These are phyloP conservation scores for Glebionis coronaria DNA, from an alignment of 129 eudicot genomes.

Conservation along the genomic window DNA sequence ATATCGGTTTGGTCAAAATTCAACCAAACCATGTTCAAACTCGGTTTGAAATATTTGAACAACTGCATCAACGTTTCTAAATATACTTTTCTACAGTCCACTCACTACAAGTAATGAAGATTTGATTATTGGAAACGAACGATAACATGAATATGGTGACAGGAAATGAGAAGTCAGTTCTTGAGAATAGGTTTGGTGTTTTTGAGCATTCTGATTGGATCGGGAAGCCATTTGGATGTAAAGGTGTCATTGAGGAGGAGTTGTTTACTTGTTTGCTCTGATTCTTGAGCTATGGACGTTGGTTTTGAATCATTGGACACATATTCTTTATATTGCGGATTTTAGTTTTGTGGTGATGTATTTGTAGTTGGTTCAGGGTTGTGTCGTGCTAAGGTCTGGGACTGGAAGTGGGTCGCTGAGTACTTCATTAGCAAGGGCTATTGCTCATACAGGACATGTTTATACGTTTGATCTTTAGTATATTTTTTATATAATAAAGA, in stretches of 20 bases:
- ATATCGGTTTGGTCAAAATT: too few relatives aligned
- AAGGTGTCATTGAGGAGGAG: conserved; percentile 73
- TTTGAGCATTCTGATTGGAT: conserved; percentile 87
- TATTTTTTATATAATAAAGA: too few relatives aligned
- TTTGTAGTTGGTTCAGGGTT: conserved; percentile 81
- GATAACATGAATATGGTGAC: conserved; percentile 73
- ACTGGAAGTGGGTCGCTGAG: too few relatives aligned
- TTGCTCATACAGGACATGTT: conserved; percentile 83
- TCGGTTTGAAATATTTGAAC: too few relatives aligned
- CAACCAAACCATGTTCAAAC: too few relatives aligned
- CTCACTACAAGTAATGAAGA: conserved; percentile 63
- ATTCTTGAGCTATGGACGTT: conserved; percentile 93
- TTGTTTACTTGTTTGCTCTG: conserved; percentile 82
- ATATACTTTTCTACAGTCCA: too few relatives aligned
- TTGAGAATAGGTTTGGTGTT: conserved; percentile 81
- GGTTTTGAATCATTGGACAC: conserved; percentile 92
- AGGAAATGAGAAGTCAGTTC: conserved; percentile 46
- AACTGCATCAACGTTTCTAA: too few relatives aligned
- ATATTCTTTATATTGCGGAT: too few relatives aligned
- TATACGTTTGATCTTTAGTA: conserved; percentile 69
- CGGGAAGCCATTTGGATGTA: conserved; percentile 82
- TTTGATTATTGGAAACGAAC: conserved; percentile 77
- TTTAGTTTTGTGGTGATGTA: conserved; percentile 88
- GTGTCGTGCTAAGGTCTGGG: conserved; percentile 84
- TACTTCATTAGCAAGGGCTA: conserved; percentile 87